These are phyloP conservation scores for Pichia sp. DNA, from an alignment of 1,139 yeast species.

Conservation along the genomic window DNA sequence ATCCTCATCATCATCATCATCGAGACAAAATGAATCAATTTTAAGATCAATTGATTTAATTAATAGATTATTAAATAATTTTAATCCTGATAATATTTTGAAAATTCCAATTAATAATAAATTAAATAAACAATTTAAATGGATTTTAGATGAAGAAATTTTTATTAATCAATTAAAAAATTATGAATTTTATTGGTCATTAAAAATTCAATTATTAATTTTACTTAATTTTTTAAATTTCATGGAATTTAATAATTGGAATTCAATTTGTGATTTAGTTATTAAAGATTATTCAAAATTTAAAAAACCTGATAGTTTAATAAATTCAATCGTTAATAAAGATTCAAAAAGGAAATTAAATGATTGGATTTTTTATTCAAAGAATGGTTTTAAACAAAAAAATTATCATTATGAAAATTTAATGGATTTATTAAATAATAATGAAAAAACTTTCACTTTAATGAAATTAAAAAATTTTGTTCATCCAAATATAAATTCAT, in stretches of 20 bases:
- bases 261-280: slow-evolving; percentile 13
- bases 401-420: slow-evolving; percentile 9
- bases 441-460: slow-evolving; percentile 24
- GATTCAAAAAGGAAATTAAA: slow-evolving; percentile 3
- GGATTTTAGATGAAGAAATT: slow-evolving; percentile 22
- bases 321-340: slow-evolving; percentile 1
- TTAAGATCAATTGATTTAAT: slow-evolving; percentile 1
- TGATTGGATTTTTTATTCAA: background rate
- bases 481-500: slow-evolving; percentile 19
- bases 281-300: slow-evolving; percentile 16
- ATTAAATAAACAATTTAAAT: slow-evolving; percentile 16
- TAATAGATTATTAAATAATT: slow-evolving; percentile 1
- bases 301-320: slow-evolving; percentile 7
- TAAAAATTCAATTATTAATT: slow-evolving; percentile 22
- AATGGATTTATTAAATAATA: slow-evolving; percentile 11
- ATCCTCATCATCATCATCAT: background rate
- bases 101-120: background rate
- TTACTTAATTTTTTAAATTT: slow-evolving; percentile 19
- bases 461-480: slow-evolving; percentile 26
- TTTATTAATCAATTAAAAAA: slow-evolving; percentile 19
- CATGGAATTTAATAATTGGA: slow-evolving; percentile 18
- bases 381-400: slow-evolving; percentile 2
- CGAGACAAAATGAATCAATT: background rate
- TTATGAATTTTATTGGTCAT: slow-evolving; percentile 16
- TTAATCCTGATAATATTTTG: background rate